Evolutionary conservation across 2,329 filamentous ascomycete genomes (phyloP).

Genomic region (Penicillium sp.): DNA sequence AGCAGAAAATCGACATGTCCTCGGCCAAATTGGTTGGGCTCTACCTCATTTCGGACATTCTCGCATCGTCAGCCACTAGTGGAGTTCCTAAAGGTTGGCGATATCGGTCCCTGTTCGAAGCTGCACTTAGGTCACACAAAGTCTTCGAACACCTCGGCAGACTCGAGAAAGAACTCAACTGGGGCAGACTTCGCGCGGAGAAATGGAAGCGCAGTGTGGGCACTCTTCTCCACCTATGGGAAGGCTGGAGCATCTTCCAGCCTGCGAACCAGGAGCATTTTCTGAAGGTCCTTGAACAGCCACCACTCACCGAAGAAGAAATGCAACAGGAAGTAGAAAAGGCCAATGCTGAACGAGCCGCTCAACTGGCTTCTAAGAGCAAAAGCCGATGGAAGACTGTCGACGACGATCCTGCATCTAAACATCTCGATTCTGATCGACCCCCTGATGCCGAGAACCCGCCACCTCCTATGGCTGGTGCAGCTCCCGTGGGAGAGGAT

Average conservation of each 20-base stretch:
- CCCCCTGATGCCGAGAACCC: conserved; percentile 29
- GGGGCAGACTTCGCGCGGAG: conserved; percentile 79
- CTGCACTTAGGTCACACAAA: conserved; percentile 65
- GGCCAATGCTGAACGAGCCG: conserved; percentile 42
- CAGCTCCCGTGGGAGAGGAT: conserved; percentile 47
- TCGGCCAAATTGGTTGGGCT: conserved; percentile 76
- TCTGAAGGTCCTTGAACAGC: conserved; percentile 69
- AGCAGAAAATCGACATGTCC: conserved; percentile 64
- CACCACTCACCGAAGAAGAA: conserved; percentile 57
- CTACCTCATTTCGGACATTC: conserved; percentile 77
- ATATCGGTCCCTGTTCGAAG: conserved; percentile 78
- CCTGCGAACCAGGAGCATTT: conserved; percentile 72
- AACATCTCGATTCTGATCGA: conserved; percentile 32
- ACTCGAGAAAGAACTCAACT: conserved; percentile 69
- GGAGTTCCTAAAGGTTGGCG: conserved; percentile 84
- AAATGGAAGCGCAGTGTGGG: conserved; percentile 80
- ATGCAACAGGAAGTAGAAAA: conserved; percentile 47
- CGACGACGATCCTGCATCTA: conserved; percentile 42
- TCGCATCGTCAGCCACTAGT: conserved; percentile 74
- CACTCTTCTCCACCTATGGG: conserved; percentile 69
- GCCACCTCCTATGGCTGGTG: conserved; percentile 34
- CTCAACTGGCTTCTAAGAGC: conserved; percentile 38
- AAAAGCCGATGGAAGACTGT: conserved; percentile 52
- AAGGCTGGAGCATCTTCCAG: conserved; percentile 67
- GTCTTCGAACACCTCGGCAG: conserved; percentile 75